phyloP scores from a whole-genome alignment of 2,329 filamentous ascomycete genomes.

The Ceratocystis variospora region DNA sequence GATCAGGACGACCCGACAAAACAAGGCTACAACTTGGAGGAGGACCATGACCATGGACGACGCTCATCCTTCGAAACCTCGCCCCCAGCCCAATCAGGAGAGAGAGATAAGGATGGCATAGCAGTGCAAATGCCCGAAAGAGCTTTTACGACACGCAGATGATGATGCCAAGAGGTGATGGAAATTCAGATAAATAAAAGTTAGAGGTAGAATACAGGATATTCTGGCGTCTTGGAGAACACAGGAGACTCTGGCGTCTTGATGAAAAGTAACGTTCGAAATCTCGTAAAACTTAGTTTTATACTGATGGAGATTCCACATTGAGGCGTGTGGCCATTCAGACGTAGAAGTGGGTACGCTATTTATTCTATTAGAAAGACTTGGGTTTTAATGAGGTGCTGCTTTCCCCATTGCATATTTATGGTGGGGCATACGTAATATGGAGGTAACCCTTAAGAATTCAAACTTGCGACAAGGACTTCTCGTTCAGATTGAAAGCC shows the following conservation, averaged over 20 bases:
- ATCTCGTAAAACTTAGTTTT: too few species aligned
- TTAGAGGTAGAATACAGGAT: not conserved
- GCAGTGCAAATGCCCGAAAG: conserved; percentile 16
- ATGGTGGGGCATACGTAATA: conserved; percentile 5
- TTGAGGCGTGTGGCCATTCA: too few species aligned
- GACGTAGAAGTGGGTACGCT: too few species aligned
- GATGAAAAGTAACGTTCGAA: too few species aligned
- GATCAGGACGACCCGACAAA: conserved; percentile 17
- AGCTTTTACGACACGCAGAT: conserved; percentile 12
- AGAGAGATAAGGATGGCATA: conserved; percentile 17
- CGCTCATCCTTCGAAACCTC: conserved; percentile 19
- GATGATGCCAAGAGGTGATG: not conserved
- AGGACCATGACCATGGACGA: conserved; percentile 8
- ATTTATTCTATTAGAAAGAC: not conserved
- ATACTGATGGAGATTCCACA: too few species aligned
- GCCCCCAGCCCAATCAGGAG: conserved; percentile 6
- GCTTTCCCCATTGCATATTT: not conserved
- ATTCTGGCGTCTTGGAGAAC: not conserved
- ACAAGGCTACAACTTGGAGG: conserved; percentile 18
- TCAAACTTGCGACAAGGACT: not conserved
- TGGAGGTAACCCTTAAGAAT: not conserved
- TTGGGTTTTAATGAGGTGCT: not conserved
- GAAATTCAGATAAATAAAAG: not conserved
- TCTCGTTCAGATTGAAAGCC: not conserved
- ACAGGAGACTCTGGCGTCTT: not conserved